phyloP scores from a whole-genome alignment of 345 rosid genomes.

The Cardamine resedifolia region DNA sequence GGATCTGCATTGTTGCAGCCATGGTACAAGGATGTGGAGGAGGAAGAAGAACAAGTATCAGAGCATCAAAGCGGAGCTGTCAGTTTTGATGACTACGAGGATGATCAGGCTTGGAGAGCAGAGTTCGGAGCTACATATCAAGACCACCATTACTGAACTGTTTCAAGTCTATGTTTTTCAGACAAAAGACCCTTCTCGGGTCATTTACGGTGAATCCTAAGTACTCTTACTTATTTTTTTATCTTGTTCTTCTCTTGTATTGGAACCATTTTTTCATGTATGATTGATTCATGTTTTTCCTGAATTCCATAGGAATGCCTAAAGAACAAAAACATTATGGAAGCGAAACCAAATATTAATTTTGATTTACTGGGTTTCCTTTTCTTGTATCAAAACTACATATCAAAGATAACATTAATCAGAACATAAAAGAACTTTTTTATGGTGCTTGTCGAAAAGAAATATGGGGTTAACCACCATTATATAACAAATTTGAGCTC shows the following conservation, averaged over 20 bases:
- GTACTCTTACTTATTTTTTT: slow-evolving; percentile 6
- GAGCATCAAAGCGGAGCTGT: slow-evolving; percentile 5
- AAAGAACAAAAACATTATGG: too few relatives aligned
- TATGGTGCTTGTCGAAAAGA: not conserved
- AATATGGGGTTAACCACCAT: not conserved
- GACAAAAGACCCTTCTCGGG: slow-evolving; percentile 28
- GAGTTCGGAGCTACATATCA: slow-evolving; percentile 89
- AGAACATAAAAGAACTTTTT: too few relatives aligned
- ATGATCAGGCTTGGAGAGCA: slow-evolving; percentile 96
- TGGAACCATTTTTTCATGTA: not conserved
- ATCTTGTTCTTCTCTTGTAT: slow-evolving; percentile 42
- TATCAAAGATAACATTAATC: too few relatives aligned
- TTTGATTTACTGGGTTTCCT: too few relatives aligned
- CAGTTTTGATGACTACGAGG: slow-evolving; percentile 39
- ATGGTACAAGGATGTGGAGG: slow-evolving; percentile 32
- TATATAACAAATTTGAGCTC: not conserved
- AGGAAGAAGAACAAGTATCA: slow-evolving; percentile 13
- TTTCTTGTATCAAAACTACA: too few relatives aligned
- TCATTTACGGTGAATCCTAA: slow-evolving; percentile 16
- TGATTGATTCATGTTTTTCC: not conserved
- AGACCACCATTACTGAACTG: slow-evolving; percentile 52
- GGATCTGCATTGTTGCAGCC: slow-evolving; percentile 65
- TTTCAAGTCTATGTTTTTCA: slow-evolving; percentile 3
- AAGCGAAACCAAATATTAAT: too few relatives aligned
- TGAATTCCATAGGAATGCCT: not conserved